phyloP scores from a whole-genome alignment of 2,329 filamentous ascomycete genomes.

The Scedosporium boydii region DNA sequence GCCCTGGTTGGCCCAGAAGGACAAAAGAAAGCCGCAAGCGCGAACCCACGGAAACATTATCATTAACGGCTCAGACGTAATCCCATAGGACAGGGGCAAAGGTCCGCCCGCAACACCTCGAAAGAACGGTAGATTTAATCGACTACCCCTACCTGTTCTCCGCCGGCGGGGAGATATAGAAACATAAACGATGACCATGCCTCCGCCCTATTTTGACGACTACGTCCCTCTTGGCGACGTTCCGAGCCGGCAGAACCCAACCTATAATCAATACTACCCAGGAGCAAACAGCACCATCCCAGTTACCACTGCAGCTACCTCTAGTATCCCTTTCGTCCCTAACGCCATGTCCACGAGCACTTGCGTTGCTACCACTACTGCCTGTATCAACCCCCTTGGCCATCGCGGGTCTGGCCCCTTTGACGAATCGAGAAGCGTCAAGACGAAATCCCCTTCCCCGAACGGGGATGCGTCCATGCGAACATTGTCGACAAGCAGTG shows the following conservation, averaged over 20 bases:
- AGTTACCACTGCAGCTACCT: background rate
- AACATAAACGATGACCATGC: background rate
- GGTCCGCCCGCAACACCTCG: background rate
- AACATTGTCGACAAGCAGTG: conserved; percentile 5
- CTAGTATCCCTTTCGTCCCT: background rate
- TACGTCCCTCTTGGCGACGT: background rate
- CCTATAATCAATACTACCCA: background rate
- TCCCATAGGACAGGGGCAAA: background rate
- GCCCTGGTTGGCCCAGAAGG: background rate
- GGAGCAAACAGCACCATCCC: background rate
- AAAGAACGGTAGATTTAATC: background rate
- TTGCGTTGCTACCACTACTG: background rate
- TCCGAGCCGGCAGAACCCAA: background rate
- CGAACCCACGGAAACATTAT: background rate
- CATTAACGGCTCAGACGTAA: background rate
- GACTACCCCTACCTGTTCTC: background rate
- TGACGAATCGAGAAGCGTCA: conserved; percentile 4
- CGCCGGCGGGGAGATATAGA: background rate
- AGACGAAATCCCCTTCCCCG: background rate
- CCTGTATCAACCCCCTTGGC: background rate
- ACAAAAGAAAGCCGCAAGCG: background rate
- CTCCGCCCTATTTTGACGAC: background rate
- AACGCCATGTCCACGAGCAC: background rate
- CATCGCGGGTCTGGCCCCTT: background rate
- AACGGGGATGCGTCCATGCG: conserved; percentile 2